Conservation (phyloP, 345 rosid species). For the Crucihimalaya himalaica region DNA sequence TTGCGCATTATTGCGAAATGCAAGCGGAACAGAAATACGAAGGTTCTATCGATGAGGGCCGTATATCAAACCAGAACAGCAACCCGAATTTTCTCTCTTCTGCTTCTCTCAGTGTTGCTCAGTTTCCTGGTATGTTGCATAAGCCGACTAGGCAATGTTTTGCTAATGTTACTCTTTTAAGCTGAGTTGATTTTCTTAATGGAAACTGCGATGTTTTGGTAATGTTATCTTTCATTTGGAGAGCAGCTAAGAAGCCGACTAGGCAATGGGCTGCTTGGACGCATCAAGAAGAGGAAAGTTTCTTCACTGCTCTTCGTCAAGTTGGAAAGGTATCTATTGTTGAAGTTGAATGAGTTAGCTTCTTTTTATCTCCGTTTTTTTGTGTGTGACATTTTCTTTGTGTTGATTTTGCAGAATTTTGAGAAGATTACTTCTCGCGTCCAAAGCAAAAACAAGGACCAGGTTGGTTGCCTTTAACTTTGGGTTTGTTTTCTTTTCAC, state of each 20-base stretch:
- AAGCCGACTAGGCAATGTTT: too few relatives aligned
- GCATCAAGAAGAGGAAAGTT: conserved; percentile 95
- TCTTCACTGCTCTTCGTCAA: conserved; percentile 96
- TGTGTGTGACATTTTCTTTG: conserved; percentile 2
- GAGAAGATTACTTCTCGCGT: conserved; percentile 96
- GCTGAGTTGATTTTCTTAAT: background rate
- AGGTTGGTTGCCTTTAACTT: conserved; percentile 52
- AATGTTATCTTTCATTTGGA: conserved; percentile 11
- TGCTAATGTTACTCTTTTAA: background rate
- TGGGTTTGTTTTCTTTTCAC: background rate
- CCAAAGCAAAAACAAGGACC: conserved; percentile 98
- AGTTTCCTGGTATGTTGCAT: conserved; percentile 67
- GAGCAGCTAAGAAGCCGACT: conserved; percentile 80
- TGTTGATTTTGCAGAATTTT: conserved; percentile 68
- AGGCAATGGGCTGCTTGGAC: conserved; percentile 99
- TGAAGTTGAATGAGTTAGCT: background rate
- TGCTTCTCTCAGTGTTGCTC: conserved; percentile 40
- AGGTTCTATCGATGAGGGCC: conserved; percentile 38
- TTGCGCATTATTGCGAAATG: conserved; percentile 22
- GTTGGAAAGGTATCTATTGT: conserved; percentile 80
- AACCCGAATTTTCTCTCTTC: conserved; percentile 47
- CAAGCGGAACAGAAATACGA: conserved; percentile 30
- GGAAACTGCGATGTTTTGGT: conserved; percentile 4
- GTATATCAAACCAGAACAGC: conserved; percentile 43
- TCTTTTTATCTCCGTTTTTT: background rate